Percentiles rank a stretch among this genome's conserved stretches.
These are phyloP conservation scores for Rhizopus delemar DNA, from an alignment of 371 early-diverging fungal species.

Conservation along the genomic window DNA sequence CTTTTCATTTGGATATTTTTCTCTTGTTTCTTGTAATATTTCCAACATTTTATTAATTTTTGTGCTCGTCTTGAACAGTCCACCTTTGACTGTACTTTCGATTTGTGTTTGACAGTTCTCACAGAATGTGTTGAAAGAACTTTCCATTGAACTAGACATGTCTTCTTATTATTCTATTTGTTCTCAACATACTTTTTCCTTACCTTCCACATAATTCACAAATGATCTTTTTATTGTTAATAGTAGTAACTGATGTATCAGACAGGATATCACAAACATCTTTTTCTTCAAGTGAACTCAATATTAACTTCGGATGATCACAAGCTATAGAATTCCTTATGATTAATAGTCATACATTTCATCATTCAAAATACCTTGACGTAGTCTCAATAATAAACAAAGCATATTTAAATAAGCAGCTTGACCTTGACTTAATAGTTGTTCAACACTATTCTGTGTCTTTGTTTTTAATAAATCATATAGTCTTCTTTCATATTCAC, in stretches of 20 bases:
- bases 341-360: too few relatives aligned
- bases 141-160: background rate
- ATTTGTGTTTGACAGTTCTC: constrained; percentile 13
- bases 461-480: constrained; percentile 62
- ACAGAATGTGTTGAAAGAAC: constrained; percentile 14
- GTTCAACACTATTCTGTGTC: constrained; percentile 45
- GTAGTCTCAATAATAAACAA: constrained; percentile 55
- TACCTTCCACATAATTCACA: constrained; percentile 47
- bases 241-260: constrained; percentile 2
- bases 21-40: constrained; percentile 38
- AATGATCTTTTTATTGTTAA: background rate
- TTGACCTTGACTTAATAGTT: constrained; percentile 44
- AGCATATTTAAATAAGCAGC: constrained; percentile 62
- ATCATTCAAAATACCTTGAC: constrained; percentile 36
- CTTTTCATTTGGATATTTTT: constrained; percentile 53
- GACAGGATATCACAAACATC: constrained; percentile 34
- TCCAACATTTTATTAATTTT: constrained; percentile 55
- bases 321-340: constrained; percentile 35
- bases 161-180: constrained; percentile 5
- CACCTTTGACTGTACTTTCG: background rate
- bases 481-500: constrained; percentile 56
- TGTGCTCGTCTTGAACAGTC: constrained; percentile 37
- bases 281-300: constrained; percentile 64
- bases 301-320: constrained; percentile 75
- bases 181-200: background rate